Conservation (phyloP, 2,329 filamentous ascomycete genomes). For the Epichloe typhina region DNA sequence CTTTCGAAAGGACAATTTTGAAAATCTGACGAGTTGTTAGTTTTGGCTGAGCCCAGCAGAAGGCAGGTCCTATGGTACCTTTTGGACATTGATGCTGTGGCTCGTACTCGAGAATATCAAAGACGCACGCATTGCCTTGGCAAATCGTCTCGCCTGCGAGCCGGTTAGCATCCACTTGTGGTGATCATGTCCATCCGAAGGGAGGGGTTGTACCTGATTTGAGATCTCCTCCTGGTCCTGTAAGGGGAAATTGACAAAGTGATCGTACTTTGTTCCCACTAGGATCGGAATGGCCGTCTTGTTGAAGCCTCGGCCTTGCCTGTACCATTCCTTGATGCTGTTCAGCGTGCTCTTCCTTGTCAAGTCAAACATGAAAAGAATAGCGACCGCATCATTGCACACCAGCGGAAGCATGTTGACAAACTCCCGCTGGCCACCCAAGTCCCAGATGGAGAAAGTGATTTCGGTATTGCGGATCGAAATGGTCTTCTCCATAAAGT, state of each 20-base stretch:
- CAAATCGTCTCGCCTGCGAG: slow-evolving; percentile 74
- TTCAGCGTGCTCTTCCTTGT: slow-evolving; percentile 97
- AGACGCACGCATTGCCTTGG: slow-evolving; percentile 94
- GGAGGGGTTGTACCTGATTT: slow-evolving; percentile 53
- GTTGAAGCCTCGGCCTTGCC: slow-evolving; percentile 95
- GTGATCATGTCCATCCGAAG: not conserved
- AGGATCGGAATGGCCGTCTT: slow-evolving; percentile 99
- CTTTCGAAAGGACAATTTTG: slow-evolving; percentile 97
- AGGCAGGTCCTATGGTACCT: slow-evolving; percentile 37
- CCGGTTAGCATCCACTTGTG: not conserved
- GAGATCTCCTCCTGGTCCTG: slow-evolving; percentile 99
- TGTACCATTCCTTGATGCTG: slow-evolving; percentile 99
- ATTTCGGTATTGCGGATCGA: slow-evolving; percentile 99
- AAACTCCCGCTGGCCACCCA: slow-evolving; percentile 95
- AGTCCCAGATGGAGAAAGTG: slow-evolving; percentile 98
- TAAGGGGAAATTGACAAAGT: slow-evolving; percentile 95
- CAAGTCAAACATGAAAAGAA: slow-evolving; percentile 98
- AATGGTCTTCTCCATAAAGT: slow-evolving; percentile 99
- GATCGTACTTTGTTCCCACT: slow-evolving; percentile 96
- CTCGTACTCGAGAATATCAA: slow-evolving; percentile 98
- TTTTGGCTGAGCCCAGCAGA: not conserved
- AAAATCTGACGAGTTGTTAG: slow-evolving; percentile 57
- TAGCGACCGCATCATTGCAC: slow-evolving; percentile 96
- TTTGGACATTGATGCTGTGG: slow-evolving; percentile 99
- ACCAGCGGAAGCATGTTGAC: slow-evolving; percentile 99